Base-by-base conservation (phyloP, 2,329 filamentous ascomycete genomes). In the Botrytis galanthina region DNA sequence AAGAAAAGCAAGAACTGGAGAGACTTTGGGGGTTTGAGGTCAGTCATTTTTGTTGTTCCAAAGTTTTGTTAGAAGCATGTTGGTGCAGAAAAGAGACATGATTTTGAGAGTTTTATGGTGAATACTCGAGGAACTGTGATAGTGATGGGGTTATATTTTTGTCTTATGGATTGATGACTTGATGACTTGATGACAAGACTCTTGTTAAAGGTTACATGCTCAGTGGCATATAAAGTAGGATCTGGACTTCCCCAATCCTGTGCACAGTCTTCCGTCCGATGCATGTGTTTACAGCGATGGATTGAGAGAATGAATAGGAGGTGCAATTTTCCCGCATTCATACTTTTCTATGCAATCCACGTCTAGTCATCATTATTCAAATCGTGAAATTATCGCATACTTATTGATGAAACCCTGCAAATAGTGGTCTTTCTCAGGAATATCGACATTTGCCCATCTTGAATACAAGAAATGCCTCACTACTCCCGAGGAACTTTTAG, bases 361-460 rank as follows among this genome's bases (percentile, higher is more conserved):
- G 12, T 14, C 44, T 66, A 29, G 20, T 26, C 18, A 32, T 46
- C 18, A 22, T 29, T 12, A 4, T 32, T 12, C 29, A 44, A 46
- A 32, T 10, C 10, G 12, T 37, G 4, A 67, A 18, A 6, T 3
- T 9, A 29, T 16, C 2, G 16, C 14, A 54, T 39, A 29, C 44
- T 71, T 37, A 64, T 20, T n/a, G 18, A 32, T 16, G 20, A 26
- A 32, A 35, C 14, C 12, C 16, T 29, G 10, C 57, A n/a, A n/a
- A 70, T 62, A 87, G 84, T 87, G 89, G 89, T 86, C 85, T 1
- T 96, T 93, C 81, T 87, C 88, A 42, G 93, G 93, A 74, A 92
- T 96, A 75, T 90, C 90, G 71, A 90, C 90, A 51, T 94, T 93
- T 81, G 92, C 91, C 57, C 92, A 93, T 78, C 85, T 93, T 44